These are phyloP conservation scores for Bremia lactucae DNA, from an alignment of 352 stramenopile species.

Conservation along the genomic window DNA sequence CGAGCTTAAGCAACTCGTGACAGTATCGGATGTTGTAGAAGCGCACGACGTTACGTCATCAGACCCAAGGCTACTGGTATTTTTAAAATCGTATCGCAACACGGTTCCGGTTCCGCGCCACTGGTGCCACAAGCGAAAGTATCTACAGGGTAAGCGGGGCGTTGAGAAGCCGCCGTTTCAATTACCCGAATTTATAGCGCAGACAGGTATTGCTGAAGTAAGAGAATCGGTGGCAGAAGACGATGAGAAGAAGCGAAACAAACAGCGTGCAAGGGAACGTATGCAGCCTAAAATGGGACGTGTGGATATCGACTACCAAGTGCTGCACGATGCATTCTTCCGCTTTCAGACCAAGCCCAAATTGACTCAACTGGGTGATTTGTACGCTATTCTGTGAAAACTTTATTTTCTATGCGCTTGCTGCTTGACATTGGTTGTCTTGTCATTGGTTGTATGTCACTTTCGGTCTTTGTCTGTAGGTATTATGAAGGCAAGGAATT, in stretches of 20 bases:
- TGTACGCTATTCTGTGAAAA: constrained; percentile 29
- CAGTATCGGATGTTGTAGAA: constrained; percentile 92
- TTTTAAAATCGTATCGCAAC: constrained; percentile 92
- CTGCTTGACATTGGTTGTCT: neutral
- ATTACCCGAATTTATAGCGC: constrained; percentile 96
- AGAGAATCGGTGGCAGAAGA: constrained; percentile 64
- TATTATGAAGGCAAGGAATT: constrained; percentile 99
- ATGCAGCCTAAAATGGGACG: constrained; percentile 93
- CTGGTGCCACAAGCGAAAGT: constrained; percentile 98
- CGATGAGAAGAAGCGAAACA: constrained; percentile 86
- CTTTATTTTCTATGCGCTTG: neutral
- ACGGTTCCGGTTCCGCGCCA: constrained; percentile 94
- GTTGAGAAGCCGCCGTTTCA: constrained; percentile 93
- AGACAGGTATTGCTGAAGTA: constrained; percentile 88
- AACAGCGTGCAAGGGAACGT: constrained; percentile 88
- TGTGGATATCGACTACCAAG: constrained; percentile 97
- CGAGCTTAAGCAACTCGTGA: constrained; percentile 93
- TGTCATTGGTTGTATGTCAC: constrained; percentile 1
- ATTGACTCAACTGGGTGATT: constrained; percentile 70
- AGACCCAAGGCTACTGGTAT: constrained; percentile 92
- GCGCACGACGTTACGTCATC: constrained; percentile 93
- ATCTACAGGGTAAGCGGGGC: constrained; percentile 93
- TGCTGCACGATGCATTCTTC: constrained; percentile 98
- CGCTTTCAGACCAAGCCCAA: constrained; percentile 97
- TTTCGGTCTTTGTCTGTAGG: constrained; percentile 15